Conservation (phyloP, 1,284 basidiomycete genomes). For the Austroboletus novae-zelandiae region DNA sequence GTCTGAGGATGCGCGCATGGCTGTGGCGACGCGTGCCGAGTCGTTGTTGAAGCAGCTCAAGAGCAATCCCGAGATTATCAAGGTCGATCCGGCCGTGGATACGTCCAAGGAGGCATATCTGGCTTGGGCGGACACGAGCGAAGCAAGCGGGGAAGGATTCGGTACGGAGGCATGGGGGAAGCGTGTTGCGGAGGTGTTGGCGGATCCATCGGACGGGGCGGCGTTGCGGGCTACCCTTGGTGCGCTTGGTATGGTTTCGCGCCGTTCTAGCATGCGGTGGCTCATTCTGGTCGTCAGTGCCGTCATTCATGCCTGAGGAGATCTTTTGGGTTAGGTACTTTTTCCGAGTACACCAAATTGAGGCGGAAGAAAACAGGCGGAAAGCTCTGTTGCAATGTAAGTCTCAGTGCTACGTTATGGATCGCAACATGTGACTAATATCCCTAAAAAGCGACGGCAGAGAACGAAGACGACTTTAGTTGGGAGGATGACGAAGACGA, state of each 20-base stretch:
- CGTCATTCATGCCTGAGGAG: constrained; percentile 62
- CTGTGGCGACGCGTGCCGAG: constrained; percentile 75
- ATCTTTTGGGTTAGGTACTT: constrained; percentile 91
- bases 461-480: constrained; percentile 74
- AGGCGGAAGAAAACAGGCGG: constrained; percentile 77
- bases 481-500: constrained; percentile 81
- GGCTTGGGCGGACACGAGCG: constrained; percentile 53
- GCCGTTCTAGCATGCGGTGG: constrained; percentile 1
- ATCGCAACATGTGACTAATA: constrained; percentile 5
- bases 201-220: constrained; percentile 52
- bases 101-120: constrained; percentile 55
- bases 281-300: constrained; percentile 49
- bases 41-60: constrained; percentile 72
- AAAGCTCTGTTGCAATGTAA: constrained; percentile 78
- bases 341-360: constrained; percentile 87
- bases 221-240: constrained; percentile 59
- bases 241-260: constrained; percentile 51
- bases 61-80: constrained; percentile 73
- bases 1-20: constrained; percentile 44
- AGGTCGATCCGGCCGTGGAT: constrained; percentile 73
- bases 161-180: constrained; percentile 59
- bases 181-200: constrained; percentile 50
- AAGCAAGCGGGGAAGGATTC: constrained; percentile 51
- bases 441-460: constrained; percentile 43
- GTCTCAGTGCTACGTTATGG: constrained; percentile 9